Evolutionary conservation across 192 early-diverging fungal genomes (phyloP), one percentile per base, ranked within the genome.

Genomic region (Dispira parvispora): DNA sequence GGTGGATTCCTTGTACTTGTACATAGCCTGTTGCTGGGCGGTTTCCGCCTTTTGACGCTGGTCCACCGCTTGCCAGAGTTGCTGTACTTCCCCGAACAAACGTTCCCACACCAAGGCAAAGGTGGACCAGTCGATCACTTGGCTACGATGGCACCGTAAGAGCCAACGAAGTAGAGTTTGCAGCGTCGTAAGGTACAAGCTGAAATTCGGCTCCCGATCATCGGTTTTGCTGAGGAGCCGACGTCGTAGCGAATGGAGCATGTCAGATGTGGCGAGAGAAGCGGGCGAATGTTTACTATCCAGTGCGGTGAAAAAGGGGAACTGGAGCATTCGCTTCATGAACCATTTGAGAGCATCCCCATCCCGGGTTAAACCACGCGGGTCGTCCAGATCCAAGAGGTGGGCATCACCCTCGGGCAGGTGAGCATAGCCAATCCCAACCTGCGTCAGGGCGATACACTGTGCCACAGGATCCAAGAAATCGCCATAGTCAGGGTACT

Each of bases 401-500:
- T 26, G 21, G 25, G 12, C 3, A 13, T 28, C 53, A 13, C 11
- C 21, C 25, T 55, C 53, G 20, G 53, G 53, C 20, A 13, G 13
- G 18, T 12, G 13, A 0, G n/a, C 11, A 44, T 61, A 61, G 16
- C 18, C 38, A 21, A 61, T n/a, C 11, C 58, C 58, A 8, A 11
- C n/a, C 5, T 43, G 58, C 6, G 25, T n/a, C 10, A 23, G 43
- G 16, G 16, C 26, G 9, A 61, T 21, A n/a, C 43, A 61, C 42
- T 3, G 13, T 3, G 78, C 67, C 26, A 88, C 32, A 5, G 88
- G 88, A 21, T 86, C 82, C 0, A 87, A 63, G 52, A 93, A 75
- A 73, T 93, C 91, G 20, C 75, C 71, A 68, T 89, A 93, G 13
- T 79, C 64, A 1, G 80, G 79, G 69, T 85, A 93, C 63, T 87